Conservation (phyloP, 2,329 filamentous ascomycete genomes). For the Stagonosporopsis tanaceti region DNA sequence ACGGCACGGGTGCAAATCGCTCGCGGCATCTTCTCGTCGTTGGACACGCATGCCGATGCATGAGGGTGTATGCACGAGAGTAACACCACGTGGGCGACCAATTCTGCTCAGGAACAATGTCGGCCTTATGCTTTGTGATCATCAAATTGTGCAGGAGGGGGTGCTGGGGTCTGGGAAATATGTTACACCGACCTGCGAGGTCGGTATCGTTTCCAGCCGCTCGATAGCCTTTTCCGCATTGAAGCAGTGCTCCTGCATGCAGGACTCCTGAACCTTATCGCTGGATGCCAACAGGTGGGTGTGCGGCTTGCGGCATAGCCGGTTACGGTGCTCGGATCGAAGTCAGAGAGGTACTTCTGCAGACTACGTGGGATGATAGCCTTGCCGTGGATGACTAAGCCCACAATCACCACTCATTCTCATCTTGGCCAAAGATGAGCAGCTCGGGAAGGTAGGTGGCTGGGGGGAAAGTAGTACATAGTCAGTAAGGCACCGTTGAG, state of each 20-base stretch:
- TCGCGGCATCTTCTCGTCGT: slow-evolving; percentile 1
- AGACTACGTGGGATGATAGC: background rate
- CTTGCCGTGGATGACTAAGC: background rate
- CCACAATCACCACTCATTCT: background rate
- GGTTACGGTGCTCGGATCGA: background rate
- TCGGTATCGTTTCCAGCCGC: slow-evolving; percentile 6
- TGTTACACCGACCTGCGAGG: slow-evolving; percentile 13
- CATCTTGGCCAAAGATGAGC: background rate
- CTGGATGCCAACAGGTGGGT: background rate
- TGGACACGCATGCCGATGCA: slow-evolving; percentile 1
- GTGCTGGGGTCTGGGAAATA: background rate
- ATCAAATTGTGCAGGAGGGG: slow-evolving; percentile 1
- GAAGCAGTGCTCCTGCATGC: slow-evolving; percentile 9
- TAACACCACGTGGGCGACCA: slow-evolving; percentile 17
- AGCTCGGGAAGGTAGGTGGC: background rate
- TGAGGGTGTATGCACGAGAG: slow-evolving; percentile 3
- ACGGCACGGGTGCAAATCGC: slow-evolving; percentile 6
- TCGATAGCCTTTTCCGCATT: slow-evolving; percentile 12
- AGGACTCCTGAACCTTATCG: background rate
- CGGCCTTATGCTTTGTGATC: slow-evolving; percentile 14
- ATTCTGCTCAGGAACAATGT: slow-evolving; percentile 9
- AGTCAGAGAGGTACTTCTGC: background rate
- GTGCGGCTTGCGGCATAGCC: background rate
- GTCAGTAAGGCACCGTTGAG: too few relatives aligned
- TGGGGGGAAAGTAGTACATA: background rate